Base-by-base conservation (phyloP, 176 grass and related monocot species). In the Hsuehochloa calcarea region DNA sequence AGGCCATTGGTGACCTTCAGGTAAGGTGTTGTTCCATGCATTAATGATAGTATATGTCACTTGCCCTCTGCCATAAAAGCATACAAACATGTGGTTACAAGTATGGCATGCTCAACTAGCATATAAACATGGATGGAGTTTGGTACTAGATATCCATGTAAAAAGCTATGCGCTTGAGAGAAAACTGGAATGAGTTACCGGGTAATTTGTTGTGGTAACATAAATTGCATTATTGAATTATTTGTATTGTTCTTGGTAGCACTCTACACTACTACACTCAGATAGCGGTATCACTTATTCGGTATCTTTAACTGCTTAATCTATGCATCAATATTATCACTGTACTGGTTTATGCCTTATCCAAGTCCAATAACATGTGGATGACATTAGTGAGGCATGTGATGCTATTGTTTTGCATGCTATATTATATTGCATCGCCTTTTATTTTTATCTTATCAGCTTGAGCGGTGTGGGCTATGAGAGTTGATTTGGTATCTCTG, bases 1-100 rank as follows among this genome's bases (percentile, higher is more conserved):
- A 99, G 81, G 93, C 93, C 5, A 99, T 99, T 86, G 96, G 91
- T 80, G 96, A 99, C 77, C 96, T 99, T 60, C 96, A 98, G 96
- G 96, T 93, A 70, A 82, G 47, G 15, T 29, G 7, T 54, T 86
- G 49, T 74, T 47, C 38, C 13, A 31, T 85, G 88, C 63, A 81
- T 45, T 64, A 39, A 72, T 44, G 37, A 10, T 65, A 81, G 54
- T 43, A 62, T 44, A 68, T 41, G 5, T 68, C 13, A 29, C 56
- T 10, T 67, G 12, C 16, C 25, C n/a, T 64, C 29, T 11, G 39
- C n/a, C 51, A 26, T 84, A 51, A 22, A 65, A 65, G 3, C 68
- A 17, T 74, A 27, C 10, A 27, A 49, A 68, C 10, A 46, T 0
- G 10, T 85, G 10, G 1, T 43, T 68, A 34, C 39, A 68, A 56